phyloP scores from a whole-genome alignment of 306 rosid genomes.

The Sesbania bispinosa region DNA sequence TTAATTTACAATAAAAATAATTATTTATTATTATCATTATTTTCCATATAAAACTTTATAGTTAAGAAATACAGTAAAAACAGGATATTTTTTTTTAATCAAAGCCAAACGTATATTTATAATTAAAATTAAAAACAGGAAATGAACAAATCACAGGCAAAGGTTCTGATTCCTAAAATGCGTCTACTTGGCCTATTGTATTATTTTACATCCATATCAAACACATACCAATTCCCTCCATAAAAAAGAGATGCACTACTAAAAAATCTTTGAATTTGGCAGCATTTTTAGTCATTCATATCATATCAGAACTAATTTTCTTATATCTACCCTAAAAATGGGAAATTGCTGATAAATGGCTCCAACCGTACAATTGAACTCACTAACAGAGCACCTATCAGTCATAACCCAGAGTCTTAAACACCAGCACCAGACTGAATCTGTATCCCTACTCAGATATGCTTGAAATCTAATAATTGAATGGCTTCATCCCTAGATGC shows the following conservation, averaged over 20 bases:
- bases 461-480: background rate
- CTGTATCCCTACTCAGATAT: background rate
- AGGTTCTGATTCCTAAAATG: too few relatives aligned
- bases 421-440: background rate
- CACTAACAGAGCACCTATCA: background rate
- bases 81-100: too few relatives aligned
- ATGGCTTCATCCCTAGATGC: background rate
- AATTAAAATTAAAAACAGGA: too few relatives aligned
- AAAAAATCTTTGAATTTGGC: background rate
- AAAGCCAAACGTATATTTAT: too few relatives aligned
- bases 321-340: too few relatives aligned
- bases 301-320: too few relatives aligned
- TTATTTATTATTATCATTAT: too few relatives aligned
- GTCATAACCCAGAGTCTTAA: background rate
- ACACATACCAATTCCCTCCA: background rate
- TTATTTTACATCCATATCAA: background rate
- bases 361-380: background rate
- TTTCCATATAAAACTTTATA: too few relatives aligned
- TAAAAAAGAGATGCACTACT: background rate
- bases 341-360: background rate
- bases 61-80: too few relatives aligned
- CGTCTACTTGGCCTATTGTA: background rate
- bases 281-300: too few relatives aligned
- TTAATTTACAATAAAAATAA: too few relatives aligned
- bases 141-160: too few relatives aligned